These are phyloP conservation scores for Neonectria magnoliae DNA, from an alignment of 2,329 filamentous ascomycete genomes.

Conservation along the genomic window DNA sequence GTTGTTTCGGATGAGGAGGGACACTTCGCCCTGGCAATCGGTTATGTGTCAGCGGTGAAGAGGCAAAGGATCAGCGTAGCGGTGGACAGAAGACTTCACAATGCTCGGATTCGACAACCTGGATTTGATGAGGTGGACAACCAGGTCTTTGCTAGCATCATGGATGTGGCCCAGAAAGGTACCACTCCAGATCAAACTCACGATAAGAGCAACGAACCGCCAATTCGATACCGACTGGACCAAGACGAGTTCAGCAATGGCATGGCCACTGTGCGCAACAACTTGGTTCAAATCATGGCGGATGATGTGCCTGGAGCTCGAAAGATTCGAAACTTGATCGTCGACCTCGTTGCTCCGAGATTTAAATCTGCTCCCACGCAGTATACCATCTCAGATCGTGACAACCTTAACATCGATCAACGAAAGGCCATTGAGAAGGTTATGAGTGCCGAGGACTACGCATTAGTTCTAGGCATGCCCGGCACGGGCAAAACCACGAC, in stretches of 20 bases:
- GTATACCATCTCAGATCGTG: conserved; percentile 69
- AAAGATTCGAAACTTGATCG: conserved; percentile 80
- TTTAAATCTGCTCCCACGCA: conserved; percentile 76
- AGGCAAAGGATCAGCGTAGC: conserved; percentile 84
- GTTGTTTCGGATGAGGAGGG: conserved; percentile 97
- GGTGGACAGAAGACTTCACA: conserved; percentile 89
- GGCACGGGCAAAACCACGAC: conserved; percentile 98
- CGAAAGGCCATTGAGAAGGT: conserved; percentile 89
- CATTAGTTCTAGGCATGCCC: conserved; percentile 97
- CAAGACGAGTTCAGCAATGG: conserved; percentile 99
- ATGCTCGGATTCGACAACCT: conserved; percentile 77
- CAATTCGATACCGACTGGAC: conserved; percentile 83
- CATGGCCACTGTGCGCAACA: conserved; percentile 94
- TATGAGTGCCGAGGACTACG: conserved; percentile 94
- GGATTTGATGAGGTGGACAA: conserved; percentile 82
- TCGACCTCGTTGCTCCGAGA: conserved; percentile 77
- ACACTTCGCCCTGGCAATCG: conserved; percentile 93
- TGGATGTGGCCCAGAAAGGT: conserved; percentile 76
- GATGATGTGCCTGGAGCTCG: conserved; percentile 75
- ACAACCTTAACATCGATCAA: conserved; percentile 87
- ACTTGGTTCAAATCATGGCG: conserved; percentile 91
- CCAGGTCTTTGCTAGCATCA: conserved; percentile 89
- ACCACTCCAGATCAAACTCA: conserved; percentile 61
- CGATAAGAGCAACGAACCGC: conserved; percentile 61
- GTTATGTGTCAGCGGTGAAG: conserved; percentile 83